Percentiles rank a stretch among this genome's conserved stretches.
Evolutionary conservation across 2,329 filamentous ascomycete genomes (phyloP).

Genomic region (Cytospora schulzeri): DNA sequence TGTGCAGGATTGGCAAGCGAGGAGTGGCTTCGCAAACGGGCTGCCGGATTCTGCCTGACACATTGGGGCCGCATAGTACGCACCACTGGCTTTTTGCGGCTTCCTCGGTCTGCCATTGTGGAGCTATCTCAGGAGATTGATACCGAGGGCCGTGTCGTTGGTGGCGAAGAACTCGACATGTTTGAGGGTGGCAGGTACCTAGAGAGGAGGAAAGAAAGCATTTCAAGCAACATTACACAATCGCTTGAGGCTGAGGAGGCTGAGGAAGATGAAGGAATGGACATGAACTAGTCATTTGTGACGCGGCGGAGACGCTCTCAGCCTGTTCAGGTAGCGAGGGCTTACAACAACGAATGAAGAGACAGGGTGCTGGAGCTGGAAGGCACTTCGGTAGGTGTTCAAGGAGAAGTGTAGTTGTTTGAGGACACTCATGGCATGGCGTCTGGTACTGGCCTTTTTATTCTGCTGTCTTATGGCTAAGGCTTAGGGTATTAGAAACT

Average conservation of each 20-base stretch:
- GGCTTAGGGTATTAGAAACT: constrained; percentile 10
- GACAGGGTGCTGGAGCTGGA: neutral
- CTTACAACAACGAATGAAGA: neutral
- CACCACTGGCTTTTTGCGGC: constrained; percentile 79
- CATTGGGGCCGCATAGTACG: constrained; percentile 95
- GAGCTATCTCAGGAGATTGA: constrained; percentile 94
- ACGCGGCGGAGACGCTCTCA: constrained; percentile 10
- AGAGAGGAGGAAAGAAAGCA: constrained; percentile 60
- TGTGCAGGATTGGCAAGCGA: constrained; percentile 87
- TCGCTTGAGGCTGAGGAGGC: constrained; percentile 60
- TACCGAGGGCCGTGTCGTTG: constrained; percentile 86
- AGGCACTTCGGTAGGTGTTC: neutral
- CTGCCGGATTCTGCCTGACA: constrained; percentile 84
- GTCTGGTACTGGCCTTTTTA: constrained; percentile 13
- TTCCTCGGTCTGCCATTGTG: constrained; percentile 79
- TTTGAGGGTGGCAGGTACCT: constrained; percentile 46
- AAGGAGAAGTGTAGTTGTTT: neutral
- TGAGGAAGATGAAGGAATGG: constrained; percentile 64
- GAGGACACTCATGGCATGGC: constrained; percentile 24
- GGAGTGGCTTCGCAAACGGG: constrained; percentile 88
- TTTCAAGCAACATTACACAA: constrained; percentile 61
- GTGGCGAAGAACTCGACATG: constrained; percentile 75
- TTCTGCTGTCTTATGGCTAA: constrained; percentile 5
- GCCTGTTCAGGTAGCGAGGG: neutral
- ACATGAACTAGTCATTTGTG: constrained; percentile 46